Conservation (phyloP, 805 yeast species). For the Starmerella bombi region DNA sequence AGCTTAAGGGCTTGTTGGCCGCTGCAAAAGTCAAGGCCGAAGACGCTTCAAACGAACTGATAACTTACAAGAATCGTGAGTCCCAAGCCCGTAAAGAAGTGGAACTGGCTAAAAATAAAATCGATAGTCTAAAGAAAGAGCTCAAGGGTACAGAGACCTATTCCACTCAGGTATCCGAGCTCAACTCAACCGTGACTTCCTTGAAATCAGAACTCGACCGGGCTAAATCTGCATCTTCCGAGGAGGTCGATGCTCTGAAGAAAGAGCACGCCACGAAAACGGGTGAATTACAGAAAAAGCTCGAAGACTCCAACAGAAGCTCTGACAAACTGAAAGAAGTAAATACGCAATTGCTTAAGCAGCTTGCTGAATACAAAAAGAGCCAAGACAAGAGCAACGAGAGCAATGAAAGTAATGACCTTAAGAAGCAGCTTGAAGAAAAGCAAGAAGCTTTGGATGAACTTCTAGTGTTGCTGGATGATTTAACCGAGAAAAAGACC, state of each 20-base stretch:
- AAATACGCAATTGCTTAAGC: slow-evolving; percentile 5
- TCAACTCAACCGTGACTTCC: not conserved
- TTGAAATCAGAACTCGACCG: slow-evolving; percentile 1
- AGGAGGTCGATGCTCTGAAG: not conserved
- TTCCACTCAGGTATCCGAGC: not conserved
- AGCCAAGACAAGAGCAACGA: not conserved
- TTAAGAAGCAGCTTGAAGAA: slow-evolving; percentile 13
- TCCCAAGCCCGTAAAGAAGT: slow-evolving; percentile 9
- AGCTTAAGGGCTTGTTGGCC: slow-evolving; percentile 8
- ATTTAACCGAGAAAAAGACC: slow-evolving; percentile 54
- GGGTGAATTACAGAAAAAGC: not conserved
- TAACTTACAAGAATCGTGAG: slow-evolving; percentile 6
- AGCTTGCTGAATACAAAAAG: slow-evolving; percentile 1
- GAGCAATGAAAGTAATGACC: not conserved
- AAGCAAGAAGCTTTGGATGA: slow-evolving; percentile 51
- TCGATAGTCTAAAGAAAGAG: not conserved
- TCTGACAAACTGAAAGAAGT: slow-evolving; percentile 3
- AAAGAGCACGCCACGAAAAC: not conserved
- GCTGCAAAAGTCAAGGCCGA: slow-evolving; percentile 7
- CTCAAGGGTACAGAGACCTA: not conserved
- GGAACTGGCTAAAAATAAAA: slow-evolving; percentile 1
- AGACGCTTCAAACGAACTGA: slow-evolving; percentile 5
- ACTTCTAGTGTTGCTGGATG: slow-evolving; percentile 60
- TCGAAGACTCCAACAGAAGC: not conserved
- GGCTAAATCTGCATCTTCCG: not conserved